Conservation (phyloP, 495 filamentous ascomycete genomes). For the Penicillium crystallinum region DNA sequence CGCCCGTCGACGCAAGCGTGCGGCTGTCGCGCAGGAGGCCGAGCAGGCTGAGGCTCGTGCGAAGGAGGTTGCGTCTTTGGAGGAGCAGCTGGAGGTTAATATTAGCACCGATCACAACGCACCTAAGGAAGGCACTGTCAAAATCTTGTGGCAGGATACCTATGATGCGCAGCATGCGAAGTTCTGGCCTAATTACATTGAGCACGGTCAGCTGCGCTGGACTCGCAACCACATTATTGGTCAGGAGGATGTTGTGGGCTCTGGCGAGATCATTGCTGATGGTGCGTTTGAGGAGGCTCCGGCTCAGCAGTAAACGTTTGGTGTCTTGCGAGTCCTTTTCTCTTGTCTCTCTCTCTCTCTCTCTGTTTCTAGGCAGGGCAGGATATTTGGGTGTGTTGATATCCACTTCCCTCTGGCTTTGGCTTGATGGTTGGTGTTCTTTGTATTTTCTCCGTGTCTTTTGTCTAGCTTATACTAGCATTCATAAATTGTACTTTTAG, state of each 20-base stretch:
- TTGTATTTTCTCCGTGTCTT: slow-evolving; percentile 14
- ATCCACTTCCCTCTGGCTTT: slow-evolving; percentile 13
- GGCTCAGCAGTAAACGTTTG: slow-evolving; percentile 13
- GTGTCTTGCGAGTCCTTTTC: neutral
- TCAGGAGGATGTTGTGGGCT: slow-evolving; percentile 18
- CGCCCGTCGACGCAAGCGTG: slow-evolving; percentile 26
- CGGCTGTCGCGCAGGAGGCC: slow-evolving; percentile 36
- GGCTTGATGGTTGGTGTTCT: slow-evolving; percentile 15
- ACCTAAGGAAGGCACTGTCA: slow-evolving; percentile 28
- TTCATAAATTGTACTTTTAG: slow-evolving; percentile 55
- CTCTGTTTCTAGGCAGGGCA: neutral
- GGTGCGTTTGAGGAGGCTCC: slow-evolving; percentile 38
- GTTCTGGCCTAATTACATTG: slow-evolving; percentile 64
- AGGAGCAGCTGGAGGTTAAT: slow-evolving; percentile 29
- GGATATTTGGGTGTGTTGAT: slow-evolving; percentile 11
- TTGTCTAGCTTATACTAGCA: slow-evolving; percentile 13
- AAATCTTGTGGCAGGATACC: slow-evolving; percentile 66
- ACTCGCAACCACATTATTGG: slow-evolving; percentile 35
- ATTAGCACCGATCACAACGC: slow-evolving; percentile 26
- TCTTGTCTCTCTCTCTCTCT: neutral
- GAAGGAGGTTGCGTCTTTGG: slow-evolving; percentile 26
- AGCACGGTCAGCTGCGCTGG: slow-evolving; percentile 50
- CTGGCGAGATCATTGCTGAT: slow-evolving; percentile 36
- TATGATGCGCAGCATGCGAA: slow-evolving; percentile 60
- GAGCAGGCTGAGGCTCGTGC: slow-evolving; percentile 30